Conservation (phyloP, 2,329 filamentous ascomycete genomes). For the Ophiocordyceps camponoti-leonardi region DNA sequence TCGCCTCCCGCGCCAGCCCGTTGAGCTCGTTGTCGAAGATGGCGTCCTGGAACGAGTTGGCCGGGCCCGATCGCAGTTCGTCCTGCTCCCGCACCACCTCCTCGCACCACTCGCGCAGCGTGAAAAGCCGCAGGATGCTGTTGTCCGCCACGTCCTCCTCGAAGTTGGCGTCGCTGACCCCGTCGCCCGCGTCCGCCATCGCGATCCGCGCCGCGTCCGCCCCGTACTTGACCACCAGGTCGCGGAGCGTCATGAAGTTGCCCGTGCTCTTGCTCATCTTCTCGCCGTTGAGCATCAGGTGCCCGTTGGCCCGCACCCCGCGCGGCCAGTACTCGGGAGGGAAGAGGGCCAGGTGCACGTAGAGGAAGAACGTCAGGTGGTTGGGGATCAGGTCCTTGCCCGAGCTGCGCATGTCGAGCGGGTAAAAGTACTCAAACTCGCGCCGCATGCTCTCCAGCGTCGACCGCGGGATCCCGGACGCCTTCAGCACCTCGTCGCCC, state of each 20-base stretch:
- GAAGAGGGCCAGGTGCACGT: conserved; percentile 85
- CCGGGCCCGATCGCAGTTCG: conserved; percentile 54
- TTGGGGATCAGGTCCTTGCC: conserved; percentile 91
- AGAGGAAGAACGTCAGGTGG: conserved; percentile 90
- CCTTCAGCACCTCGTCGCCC: conserved; percentile 43
- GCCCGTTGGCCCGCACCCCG: conserved; percentile 75
- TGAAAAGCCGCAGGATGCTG: conserved; percentile 71
- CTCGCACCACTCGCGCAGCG: conserved; percentile 80
- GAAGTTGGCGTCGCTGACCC: conserved; percentile 91
- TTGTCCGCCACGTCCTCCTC: conserved; percentile 89
- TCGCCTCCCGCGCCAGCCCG: conserved; percentile 59
- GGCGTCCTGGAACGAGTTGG: conserved; percentile 66
- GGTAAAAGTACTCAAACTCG: conserved; percentile 96
- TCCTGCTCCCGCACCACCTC: conserved; percentile 57
- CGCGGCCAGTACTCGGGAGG: conserved; percentile 75
- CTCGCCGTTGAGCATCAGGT: conserved; percentile 85
- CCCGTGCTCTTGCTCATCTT: conserved; percentile 98
- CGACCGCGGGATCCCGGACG: conserved; percentile 56
- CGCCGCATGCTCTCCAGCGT: conserved; percentile 66
- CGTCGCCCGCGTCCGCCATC: conserved; percentile 86
- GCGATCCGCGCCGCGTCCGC: conserved; percentile 85
- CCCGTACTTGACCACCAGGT: conserved; percentile 81
- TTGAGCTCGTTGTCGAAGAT: conserved; percentile 93
- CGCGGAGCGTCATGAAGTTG: conserved; percentile 85
- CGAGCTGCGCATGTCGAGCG: conserved; percentile 70